These are phyloP conservation scores for Daldinia caldariorum DNA, from an alignment of 495 filamentous ascomycete species.

Conservation along the genomic window DNA sequence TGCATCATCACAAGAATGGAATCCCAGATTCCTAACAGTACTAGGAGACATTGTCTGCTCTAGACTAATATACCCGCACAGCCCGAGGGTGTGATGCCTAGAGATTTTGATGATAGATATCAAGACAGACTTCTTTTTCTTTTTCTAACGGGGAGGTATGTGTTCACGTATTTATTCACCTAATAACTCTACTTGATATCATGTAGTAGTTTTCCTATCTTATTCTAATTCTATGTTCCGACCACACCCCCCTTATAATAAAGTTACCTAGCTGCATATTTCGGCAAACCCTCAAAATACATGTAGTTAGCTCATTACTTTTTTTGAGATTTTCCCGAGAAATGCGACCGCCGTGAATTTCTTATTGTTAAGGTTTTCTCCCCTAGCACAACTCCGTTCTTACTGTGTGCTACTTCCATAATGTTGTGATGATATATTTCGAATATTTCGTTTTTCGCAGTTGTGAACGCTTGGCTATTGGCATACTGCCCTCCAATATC, in stretches of 20 bases:
- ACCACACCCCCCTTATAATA: conserved; percentile 14
- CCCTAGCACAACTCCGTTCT: not conserved
- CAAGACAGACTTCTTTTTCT: conserved; percentile 22
- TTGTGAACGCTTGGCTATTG: not conserved
- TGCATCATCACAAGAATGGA: conserved; percentile 17
- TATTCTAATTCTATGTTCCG: conserved; percentile 4
- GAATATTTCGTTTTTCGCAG: not conserved
- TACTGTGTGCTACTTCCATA: not conserved
- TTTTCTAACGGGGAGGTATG: conserved; percentile 1
- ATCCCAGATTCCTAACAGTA: not conserved
- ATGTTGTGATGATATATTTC: not conserved
- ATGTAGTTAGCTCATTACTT: not conserved
- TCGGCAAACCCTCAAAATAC: conserved; percentile 5
- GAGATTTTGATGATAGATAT: conserved; percentile 36
- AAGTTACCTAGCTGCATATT: conserved; percentile 38
- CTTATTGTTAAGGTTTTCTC: not conserved
- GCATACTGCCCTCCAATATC: not conserved
- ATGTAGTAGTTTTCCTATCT: not conserved
- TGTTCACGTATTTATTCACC: conserved; percentile 7
- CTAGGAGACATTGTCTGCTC: conserved; percentile 24
- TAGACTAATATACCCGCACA: conserved; percentile 26
- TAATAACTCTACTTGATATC: conserved; percentile 1
- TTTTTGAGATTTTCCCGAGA: not conserved
- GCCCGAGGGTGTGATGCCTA: conserved; percentile 20
- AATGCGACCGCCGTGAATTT: conserved; percentile 5